Evolutionary conservation across 2,329 filamentous ascomycete genomes (phyloP), one percentile per base, ranked within the genome.

Genomic region (Ceratocystis destructans): DNA sequence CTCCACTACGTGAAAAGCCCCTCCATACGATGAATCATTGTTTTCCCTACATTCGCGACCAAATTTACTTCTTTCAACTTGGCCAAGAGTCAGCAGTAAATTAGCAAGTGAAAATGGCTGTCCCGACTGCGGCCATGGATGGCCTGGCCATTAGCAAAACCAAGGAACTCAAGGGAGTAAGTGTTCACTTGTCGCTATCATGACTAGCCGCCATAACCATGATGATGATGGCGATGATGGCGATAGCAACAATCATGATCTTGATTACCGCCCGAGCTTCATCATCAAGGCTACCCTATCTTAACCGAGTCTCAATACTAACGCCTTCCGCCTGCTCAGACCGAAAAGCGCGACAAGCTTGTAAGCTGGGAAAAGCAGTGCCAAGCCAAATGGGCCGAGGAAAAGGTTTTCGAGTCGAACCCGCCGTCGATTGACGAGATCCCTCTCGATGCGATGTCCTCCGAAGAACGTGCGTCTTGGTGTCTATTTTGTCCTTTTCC

Each of bases 341-440:
- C 91, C 48, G 90, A 95, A 72, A 96, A 96, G 78, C 82, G 91
- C 75, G 90, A 96, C 73, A 83, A 86, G 63, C 80, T 96, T 70
- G 87, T 94, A 71, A 84, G 84, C 41, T 83, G 87, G 72, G 93
- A 97, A 79, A 95, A 94, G 79, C 91, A 91, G 74, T 96, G 96
- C 77, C 67, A 68, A 37, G 62, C 67, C 45, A 62, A 46, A 48
- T 96, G 90, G 90, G 83, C 87, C 73, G 80, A 89, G 68, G 80
- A 84, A 71, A 82, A 82, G 70, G 79, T 96, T 71, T 99, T 97
- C 82, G 83, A 96, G 76, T 82, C 87, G 71, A 80, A 97, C 76
- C 91, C 94, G 28, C 94, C 94, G 44, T 85, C 88, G 22, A 84
- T 86, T 64, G 78, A 82, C 69, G 91, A 96, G 71, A 83, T 91